Conservation (phyloP, 179 eudicot species). For the Camellia oleifera region DNA sequence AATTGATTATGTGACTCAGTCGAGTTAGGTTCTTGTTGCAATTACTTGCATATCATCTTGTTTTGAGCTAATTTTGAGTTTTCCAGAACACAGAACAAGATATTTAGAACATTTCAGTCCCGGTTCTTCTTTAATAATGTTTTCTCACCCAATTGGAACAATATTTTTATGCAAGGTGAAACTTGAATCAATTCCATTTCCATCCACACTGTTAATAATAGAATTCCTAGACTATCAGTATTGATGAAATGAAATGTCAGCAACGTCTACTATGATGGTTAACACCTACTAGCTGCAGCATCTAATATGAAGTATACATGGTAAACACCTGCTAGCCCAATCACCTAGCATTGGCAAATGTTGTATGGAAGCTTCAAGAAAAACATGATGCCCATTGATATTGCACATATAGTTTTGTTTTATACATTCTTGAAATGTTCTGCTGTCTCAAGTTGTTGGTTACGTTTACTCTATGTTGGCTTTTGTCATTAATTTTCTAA, state of each 20-base stretch:
- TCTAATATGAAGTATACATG: background rate
- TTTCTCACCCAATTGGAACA: background rate
- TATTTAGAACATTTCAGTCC: background rate
- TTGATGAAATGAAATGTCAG: background rate
- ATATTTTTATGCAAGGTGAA: background rate
- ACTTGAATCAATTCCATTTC: background rate
- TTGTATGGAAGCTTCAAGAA: background rate
- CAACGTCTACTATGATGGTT: background rate
- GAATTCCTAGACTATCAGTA: background rate
- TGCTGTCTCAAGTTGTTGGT: background rate
- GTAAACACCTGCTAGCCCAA: background rate
- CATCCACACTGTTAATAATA: background rate
- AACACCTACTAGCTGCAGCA: background rate
- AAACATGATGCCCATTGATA: background rate
- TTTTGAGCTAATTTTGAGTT: background rate
- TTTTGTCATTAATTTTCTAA: constrained; percentile 7
- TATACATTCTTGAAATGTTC: background rate
- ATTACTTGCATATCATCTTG: background rate
- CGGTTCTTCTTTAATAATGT: background rate
- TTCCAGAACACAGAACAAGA: background rate
- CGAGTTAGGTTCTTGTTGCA: background rate
- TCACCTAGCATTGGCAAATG: background rate
- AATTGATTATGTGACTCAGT: background rate
- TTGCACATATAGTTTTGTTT: background rate
- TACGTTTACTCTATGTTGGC: background rate